Evolutionary conservation across 805 yeast genomes (phyloP), one percentile per base, ranked within the genome.

Genomic region (Zygoascus ofunaensis): DNA sequence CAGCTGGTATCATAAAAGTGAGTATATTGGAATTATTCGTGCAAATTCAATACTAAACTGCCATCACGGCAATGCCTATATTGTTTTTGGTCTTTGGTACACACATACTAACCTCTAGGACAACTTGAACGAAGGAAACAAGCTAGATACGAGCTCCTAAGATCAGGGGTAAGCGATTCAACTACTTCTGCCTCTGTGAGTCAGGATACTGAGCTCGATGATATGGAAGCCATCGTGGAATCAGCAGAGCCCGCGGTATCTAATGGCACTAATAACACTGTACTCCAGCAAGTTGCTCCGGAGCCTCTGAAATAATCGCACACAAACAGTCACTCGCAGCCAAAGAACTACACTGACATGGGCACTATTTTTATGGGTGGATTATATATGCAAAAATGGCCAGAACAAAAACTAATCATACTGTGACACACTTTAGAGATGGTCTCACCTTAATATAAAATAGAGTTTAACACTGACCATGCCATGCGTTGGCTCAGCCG

Each of bases 1-100:
- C 19, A 55, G 59, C 5, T 48, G 58, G 49, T 65, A 66, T 44
- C 72, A 67, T 50, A 62, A 58, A 32, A 55, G 68, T 55, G 49
- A 26, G 58, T 48, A 20, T 23, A 19, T 17, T 5, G 7, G 30
- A 26, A 26, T 8, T 12, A 26, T 26, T 26, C 7, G 7, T 26
- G n/a, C n/a, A n/a, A n/a, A n/a, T n/a, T n/a, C n/a, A n/a, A n/a
- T n/a, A n/a, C n/a, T n/a, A n/a, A n/a, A n/a, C n/a, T n/a, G n/a
- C n/a, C n/a, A n/a, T n/a, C n/a, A n/a, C n/a, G n/a, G n/a, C n/a
- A n/a, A n/a, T n/a, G n/a, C n/a, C n/a, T n/a, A n/a, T n/a, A n/a
- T n/a, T n/a, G n/a, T n/a, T n/a, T n/a, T n/a, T n/a, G n/a, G n/a
- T n/a, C n/a, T n/a, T n/a, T n/a, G n/a, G n/a, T n/a, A n/a, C n/a